A percentile compares a stretch with the other conserved stretches of the same genome.
phyloP scores from a whole-genome alignment of 176 grass and related monocot genomes.

The Avena insularis region DNA sequence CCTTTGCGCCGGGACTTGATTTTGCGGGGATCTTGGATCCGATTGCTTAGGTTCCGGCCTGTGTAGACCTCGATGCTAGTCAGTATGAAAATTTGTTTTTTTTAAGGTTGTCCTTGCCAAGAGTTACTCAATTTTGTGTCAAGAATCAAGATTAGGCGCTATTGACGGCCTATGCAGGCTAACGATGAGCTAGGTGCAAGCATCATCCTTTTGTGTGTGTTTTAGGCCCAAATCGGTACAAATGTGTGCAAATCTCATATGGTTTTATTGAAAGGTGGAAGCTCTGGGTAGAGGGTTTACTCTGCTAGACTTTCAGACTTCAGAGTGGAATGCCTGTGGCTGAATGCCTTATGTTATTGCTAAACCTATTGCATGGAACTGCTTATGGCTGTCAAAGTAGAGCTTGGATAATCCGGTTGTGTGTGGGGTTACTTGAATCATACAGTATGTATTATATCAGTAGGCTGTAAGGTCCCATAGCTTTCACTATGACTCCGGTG shows the following conservation, averaged over 20 bases:
- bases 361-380: conserved; percentile 1
- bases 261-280: neutral
- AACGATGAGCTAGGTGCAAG: neutral
- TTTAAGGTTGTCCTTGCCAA: neutral
- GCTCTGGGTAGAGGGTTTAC: neutral
- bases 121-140: too few species aligned
- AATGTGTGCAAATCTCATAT: neutral
- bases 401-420: neutral
- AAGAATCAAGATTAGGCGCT: neutral
- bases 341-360: conserved; percentile 4
- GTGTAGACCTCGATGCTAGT: neutral
- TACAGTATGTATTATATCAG: neutral
- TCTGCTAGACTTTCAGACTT: neutral
- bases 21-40: conserved; percentile 40
- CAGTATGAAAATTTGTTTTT: neutral
- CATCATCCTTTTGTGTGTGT: neutral
- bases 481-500: neutral
- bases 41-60: conserved; percentile 10
- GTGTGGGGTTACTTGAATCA: neutral
- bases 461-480: neutral
- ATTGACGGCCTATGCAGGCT: neutral
- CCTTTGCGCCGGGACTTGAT: conserved; percentile 29
- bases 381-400: neutral
- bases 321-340: neutral
- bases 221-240: neutral